phyloP scores from a whole-genome alignment of 306 rosid species.

The Quercus robur region DNA sequence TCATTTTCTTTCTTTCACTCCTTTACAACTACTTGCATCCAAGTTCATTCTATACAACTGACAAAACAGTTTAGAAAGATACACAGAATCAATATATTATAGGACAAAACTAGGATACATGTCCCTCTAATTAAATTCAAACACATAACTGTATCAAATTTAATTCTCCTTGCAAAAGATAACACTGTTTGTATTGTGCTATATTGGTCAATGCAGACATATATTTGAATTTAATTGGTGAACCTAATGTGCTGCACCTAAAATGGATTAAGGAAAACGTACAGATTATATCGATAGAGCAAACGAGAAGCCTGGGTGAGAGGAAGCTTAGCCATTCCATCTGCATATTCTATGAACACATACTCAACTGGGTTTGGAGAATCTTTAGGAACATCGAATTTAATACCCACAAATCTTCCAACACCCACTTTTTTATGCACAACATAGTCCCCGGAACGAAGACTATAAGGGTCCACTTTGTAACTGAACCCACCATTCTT shows the following conservation, averaged over 20 bases:
- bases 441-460: slow-evolving; percentile 85
- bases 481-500: slow-evolving; percentile 35
- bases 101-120: no score
- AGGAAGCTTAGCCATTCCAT: slow-evolving; percentile 96
- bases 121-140: no score
- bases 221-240: no score
- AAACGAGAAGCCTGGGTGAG: slow-evolving; percentile 80
- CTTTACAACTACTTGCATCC: background rate
- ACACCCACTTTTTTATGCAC: slow-evolving; percentile 95
- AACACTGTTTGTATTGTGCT: no score
- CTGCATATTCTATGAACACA: slow-evolving; percentile 89
- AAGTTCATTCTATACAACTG: background rate
- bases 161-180: no score
- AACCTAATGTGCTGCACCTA: no score
- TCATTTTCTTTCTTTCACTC: no score
- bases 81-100: background rate
- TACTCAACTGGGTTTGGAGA: slow-evolving; percentile 55
- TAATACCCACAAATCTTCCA: slow-evolving; percentile 84
- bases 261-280: slow-evolving; percentile 17
- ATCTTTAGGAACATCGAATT: slow-evolving; percentile 59
- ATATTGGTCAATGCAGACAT: no score
- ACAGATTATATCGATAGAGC: slow-evolving; percentile 93
- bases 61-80: background rate
- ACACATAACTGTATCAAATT: no score
- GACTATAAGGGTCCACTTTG: slow-evolving; percentile 81